These are phyloP conservation scores for Phaffomyces antillensis DNA, from an alignment of 805 yeast species.

Conservation along the genomic window DNA sequence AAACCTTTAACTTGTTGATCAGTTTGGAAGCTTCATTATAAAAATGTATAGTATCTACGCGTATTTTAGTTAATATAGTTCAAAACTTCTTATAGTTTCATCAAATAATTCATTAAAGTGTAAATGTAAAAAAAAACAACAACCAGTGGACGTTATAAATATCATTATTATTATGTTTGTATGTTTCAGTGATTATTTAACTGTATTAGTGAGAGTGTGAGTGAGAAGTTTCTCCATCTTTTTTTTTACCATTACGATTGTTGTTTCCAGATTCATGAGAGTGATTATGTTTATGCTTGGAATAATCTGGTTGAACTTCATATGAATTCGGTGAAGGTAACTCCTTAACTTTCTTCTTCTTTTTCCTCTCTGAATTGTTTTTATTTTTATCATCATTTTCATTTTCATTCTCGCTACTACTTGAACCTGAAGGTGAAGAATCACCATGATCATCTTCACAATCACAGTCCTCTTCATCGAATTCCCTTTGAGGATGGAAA, in stretches of 20 bases:
- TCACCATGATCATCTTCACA: slow-evolving; percentile 20
- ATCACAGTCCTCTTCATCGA: slow-evolving; percentile 38
- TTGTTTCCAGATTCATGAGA: slow-evolving; percentile 2
- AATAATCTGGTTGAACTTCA: slow-evolving; percentile 72
- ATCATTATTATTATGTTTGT: no score
- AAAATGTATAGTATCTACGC: not conserved
- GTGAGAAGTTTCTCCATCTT: not conserved
- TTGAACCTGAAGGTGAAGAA: slow-evolving; percentile 22
- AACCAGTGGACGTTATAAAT: not conserved
- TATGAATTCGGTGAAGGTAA: slow-evolving; percentile 69
- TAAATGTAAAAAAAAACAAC: not conserved
- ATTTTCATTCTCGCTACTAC: slow-evolving; percentile 36
- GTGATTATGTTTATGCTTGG: slow-evolving; percentile 14
- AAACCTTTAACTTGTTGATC: slow-evolving; percentile 65
- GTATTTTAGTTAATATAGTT: no score
- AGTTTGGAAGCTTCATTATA: slow-evolving; percentile 45
- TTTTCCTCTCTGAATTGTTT: slow-evolving; percentile 24
- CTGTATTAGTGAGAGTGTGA: not conserved
- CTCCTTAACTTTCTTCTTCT: slow-evolving; percentile 26
- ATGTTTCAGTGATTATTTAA: no score
- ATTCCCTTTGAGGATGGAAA: slow-evolving; percentile 66
- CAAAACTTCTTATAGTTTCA: no score
- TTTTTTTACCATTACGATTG: not conserved
- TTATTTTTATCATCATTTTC: slow-evolving; percentile 25
- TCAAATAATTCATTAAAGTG: not conserved